A percentile compares a stretch with the other conserved stretches of the same genome.
Evolutionary conservation across 306 rosid species (phyloP).

Genomic region (Hippophae gyantsensis): DNA sequence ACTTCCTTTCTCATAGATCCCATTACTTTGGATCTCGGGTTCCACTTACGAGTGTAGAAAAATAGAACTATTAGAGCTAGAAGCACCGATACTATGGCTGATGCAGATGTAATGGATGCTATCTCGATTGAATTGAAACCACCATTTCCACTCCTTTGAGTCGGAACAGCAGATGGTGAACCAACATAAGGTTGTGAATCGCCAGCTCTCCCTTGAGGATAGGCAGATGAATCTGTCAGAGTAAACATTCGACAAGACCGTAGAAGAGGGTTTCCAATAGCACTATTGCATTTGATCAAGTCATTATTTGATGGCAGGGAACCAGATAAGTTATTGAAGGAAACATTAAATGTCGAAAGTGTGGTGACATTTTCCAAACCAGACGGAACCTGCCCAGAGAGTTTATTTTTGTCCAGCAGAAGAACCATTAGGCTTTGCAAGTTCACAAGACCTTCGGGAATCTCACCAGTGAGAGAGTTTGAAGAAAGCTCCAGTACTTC

Average conservation of each 20-base stretch:
- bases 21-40: slow-evolving; percentile 49
- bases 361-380: slow-evolving; percentile 63
- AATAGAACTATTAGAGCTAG: slow-evolving; percentile 58
- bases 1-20: slow-evolving; percentile 72
- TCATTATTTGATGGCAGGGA: slow-evolving; percentile 50
- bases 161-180: slow-evolving; percentile 25
- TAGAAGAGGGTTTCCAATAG: slow-evolving; percentile 64
- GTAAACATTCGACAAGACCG: slow-evolving; percentile 39
- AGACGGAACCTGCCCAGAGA: slow-evolving; percentile 73
- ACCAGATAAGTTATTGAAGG: slow-evolving; percentile 93
- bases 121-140: slow-evolving; percentile 78
- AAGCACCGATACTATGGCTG: slow-evolving; percentile 84
- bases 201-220: slow-evolving; percentile 38
- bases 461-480: slow-evolving; percentile 65
- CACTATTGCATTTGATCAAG: slow-evolving; percentile 62
- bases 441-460: slow-evolving; percentile 54
- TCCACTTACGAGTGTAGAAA: slow-evolving; percentile 75
- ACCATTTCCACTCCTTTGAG: slow-evolving; percentile 16
- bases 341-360: slow-evolving; percentile 65
- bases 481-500: slow-evolving; percentile 68
- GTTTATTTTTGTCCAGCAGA: slow-evolving; percentile 63
- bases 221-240: slow-evolving; percentile 35
- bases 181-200: slow-evolving; percentile 27
- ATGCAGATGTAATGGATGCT: slow-evolving; percentile 89
- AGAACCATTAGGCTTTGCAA: slow-evolving; percentile 52